Conservation (phyloP, 2,329 filamentous ascomycete genomes). For the Alternaria dauci region DNA sequence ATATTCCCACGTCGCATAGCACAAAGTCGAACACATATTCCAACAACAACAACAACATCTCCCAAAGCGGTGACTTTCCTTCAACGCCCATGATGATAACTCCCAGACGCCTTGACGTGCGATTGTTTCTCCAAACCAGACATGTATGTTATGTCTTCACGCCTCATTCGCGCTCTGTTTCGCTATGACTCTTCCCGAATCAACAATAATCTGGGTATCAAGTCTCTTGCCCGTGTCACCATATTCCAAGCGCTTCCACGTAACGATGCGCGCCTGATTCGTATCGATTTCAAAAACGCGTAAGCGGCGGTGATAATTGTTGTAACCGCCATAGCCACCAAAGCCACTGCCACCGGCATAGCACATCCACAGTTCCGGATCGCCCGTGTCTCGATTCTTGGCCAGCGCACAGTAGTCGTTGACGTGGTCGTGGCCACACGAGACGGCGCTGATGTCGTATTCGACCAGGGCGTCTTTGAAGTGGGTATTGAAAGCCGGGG, state of each 20-base stretch:
- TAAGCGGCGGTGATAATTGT: conserved; percentile 81
- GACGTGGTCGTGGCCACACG: conserved; percentile 93
- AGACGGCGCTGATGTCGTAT: conserved; percentile 84
- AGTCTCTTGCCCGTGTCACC: conserved; percentile 62
- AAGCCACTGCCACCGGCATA: conserved; percentile 93
- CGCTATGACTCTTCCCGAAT: conserved; percentile 60
- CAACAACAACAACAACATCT: background rate
- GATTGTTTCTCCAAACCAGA: background rate
- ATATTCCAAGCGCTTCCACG: conserved; percentile 88
- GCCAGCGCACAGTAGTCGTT: conserved; percentile 92
- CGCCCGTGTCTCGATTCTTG: conserved; percentile 54
- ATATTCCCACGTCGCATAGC: background rate
- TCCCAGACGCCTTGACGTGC: background rate
- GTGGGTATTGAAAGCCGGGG: conserved; percentile 87
- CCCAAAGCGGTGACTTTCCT: background rate
- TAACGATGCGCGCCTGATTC: conserved; percentile 85
- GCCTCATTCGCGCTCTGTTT: conserved; percentile 18
- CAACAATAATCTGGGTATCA: conserved; percentile 69
- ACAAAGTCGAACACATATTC: background rate
- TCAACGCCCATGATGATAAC: background rate
- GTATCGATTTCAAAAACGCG: conserved; percentile 93
- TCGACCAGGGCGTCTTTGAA: conserved; percentile 90
- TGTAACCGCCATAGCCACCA: conserved; percentile 93
- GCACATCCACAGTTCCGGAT: conserved; percentile 88
- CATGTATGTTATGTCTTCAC: background rate